phyloP scores from a whole-genome alignment of 1,284 basidiomycete genomes.

The Phylloboletellus chloephorus region DNA sequence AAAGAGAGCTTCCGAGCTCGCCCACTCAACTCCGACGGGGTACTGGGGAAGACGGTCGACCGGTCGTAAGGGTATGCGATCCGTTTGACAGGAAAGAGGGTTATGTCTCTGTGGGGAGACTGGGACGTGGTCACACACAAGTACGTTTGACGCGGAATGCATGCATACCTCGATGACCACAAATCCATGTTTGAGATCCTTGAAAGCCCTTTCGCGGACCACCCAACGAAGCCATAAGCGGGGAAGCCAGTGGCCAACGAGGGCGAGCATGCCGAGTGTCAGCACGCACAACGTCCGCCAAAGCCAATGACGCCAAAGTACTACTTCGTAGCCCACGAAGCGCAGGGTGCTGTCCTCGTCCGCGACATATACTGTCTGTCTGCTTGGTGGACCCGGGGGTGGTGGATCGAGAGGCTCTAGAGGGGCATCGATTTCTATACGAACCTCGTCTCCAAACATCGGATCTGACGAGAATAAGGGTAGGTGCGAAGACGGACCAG shows the following conservation, averaged over 20 bases:
- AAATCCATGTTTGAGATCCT: conserved; percentile 63
- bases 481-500: conserved; percentile 46
- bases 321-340: conserved; percentile 83
- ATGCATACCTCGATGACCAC: conserved; percentile 84
- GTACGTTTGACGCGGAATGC: not conserved
- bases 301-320: conserved; percentile 56
- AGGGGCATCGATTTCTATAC: conserved; percentile 69
- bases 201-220: conserved; percentile 81
- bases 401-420: conserved; percentile 58
- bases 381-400: conserved; percentile 69
- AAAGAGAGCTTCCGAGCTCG: conserved; percentile 22
- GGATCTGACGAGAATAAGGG: conserved; percentile 70
- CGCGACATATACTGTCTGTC: conserved; percentile 83
- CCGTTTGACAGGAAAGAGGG: conserved; percentile 65
- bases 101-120: conserved; percentile 80
- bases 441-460: conserved; percentile 73
- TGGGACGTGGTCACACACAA: conserved; percentile 28
- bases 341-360: conserved; percentile 92
- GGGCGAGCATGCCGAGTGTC: conserved; percentile 71
- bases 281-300: conserved; percentile 75
- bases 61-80: conserved; percentile 74
- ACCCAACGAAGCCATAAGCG: conserved; percentile 84
- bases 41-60: conserved; percentile 67
- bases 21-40: conserved; percentile 20
- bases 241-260: conserved; percentile 94